Conservation (phyloP, 352 stramenopile species). For the Globisporangium okanoganense region DNA sequence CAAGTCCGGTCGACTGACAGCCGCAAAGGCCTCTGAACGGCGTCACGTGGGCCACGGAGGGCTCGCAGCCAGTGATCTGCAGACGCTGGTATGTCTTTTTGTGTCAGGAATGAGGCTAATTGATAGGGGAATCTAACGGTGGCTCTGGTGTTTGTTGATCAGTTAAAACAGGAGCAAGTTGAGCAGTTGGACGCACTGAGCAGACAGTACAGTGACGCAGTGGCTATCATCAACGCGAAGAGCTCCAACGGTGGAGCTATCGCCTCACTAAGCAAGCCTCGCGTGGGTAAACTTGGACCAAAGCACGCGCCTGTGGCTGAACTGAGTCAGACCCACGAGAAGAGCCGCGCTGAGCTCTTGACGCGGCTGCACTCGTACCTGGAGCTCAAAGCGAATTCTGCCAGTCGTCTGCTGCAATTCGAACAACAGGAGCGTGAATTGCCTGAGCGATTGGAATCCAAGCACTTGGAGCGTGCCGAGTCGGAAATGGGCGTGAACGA, state of each 20-base stretch:
- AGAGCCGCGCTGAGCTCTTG: slow-evolving; percentile 9
- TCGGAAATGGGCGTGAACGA: background rate
- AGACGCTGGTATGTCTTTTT: slow-evolving; percentile 5
- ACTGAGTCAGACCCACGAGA: slow-evolving; percentile 8
- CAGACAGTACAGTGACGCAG: slow-evolving; percentile 3
- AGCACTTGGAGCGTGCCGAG: background rate
- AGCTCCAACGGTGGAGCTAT: background rate
- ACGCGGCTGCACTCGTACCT: slow-evolving; percentile 3
- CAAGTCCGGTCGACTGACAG: background rate
- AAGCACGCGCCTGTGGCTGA: slow-evolving; percentile 1
- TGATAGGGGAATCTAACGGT: background rate
- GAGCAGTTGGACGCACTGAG: slow-evolving; percentile 1
- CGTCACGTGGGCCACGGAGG: background rate
- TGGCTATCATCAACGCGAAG: background rate
- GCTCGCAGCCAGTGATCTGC: background rate
- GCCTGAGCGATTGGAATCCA: background rate
- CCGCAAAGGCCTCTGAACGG: background rate
- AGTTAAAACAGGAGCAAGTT: slow-evolving; percentile 13
- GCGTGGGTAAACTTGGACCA: background rate
- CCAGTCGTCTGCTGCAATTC: background rate
- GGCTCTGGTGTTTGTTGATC: background rate
- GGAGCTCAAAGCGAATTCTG: background rate
- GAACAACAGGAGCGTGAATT: background rate
- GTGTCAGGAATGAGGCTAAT: background rate
- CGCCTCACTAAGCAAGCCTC: background rate